Evolutionary conservation across 176 grass and related monocot genomes (phyloP), one percentile per base, ranked within the genome.

Genomic region (Phoenix dactylifera): DNA sequence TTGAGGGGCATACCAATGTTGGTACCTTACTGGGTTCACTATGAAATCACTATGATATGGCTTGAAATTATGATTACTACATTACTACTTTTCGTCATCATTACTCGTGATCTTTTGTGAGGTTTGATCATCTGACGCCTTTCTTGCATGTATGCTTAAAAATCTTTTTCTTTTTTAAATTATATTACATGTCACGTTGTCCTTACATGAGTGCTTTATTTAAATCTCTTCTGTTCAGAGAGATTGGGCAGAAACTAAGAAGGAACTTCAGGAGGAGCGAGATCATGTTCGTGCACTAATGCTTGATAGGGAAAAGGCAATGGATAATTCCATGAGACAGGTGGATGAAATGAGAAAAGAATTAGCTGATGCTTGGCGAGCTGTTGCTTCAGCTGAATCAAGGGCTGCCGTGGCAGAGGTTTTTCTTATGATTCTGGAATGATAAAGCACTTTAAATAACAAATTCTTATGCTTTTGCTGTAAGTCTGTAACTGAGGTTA

Each of bases 181-280:
- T 44, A 44, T 44, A 44, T 44, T 44, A 3, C 35, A 44, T 44
- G 12, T 44, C 35, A 12, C 14, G 35, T 44, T 44, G 35, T 44
- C 10, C 35, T 12, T 44, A 44, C 35, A 14, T 44, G 35, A 12
- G 9, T 44, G 35, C 35, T 44, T 68, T 68, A 51, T 66, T 30
- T 30, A 50, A 39, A 63, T 12, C 49, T 3, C 4, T 24, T 68
- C 58, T 77, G 52, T 80, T 50, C 61, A 98, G 93, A 87, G 80
- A 73, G 93, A 98, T 58, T 98, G 93, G 93, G 93, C 93, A 60
- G 87, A 98, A 65, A 62, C 81, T 65, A 98, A 92, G 55, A 89
- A 85, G 66, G 93, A 98, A 63, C 79, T 92, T 83, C 93, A 98
- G 72, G 93, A 92, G 68, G 84, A 92, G 60, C 67, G 81, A 5